Conservation (phyloP, 2,329 filamentous ascomycete genomes). For the Fusarium fujikuroi region DNA sequence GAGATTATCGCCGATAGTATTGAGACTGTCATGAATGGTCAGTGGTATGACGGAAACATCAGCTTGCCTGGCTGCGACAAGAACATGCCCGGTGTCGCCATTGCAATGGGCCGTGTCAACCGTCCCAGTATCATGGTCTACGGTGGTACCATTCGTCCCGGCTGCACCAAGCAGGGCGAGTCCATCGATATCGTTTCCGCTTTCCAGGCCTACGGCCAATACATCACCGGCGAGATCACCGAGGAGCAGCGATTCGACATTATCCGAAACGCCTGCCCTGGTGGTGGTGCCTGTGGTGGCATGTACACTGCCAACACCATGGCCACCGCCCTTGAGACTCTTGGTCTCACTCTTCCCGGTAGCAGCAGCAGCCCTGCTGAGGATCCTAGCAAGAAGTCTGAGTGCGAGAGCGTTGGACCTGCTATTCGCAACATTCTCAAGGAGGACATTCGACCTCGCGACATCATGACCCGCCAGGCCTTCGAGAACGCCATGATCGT, state of each 20-base stretch:
- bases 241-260: slow-evolving; percentile 95
- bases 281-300: slow-evolving; percentile 76
- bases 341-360: slow-evolving; percentile 87
- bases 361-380: slow-evolving; percentile 84
- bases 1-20: slow-evolving; percentile 98
- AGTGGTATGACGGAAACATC: slow-evolving; percentile 99
- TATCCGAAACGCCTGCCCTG: slow-evolving; percentile 84
- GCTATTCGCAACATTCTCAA: slow-evolving; percentile 80
- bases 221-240: slow-evolving; percentile 88
- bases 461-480: slow-evolving; percentile 82
- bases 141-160: slow-evolving; percentile 91
- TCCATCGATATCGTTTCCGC: slow-evolving; percentile 95
- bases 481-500: slow-evolving; percentile 89
- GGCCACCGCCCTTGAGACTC: slow-evolving; percentile 89
- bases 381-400: slow-evolving; percentile 74
- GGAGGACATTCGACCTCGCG: slow-evolving; percentile 80
- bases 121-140: slow-evolving; percentile 97
- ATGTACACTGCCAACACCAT: slow-evolving; percentile 98
- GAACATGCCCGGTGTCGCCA: slow-evolving; percentile 96
- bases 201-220: slow-evolving; percentile 98
- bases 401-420: slow-evolving; percentile 77
- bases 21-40: slow-evolving; percentile 98
- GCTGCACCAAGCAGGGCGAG: slow-evolving; percentile 80
- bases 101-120: slow-evolving; percentile 95
- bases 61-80: slow-evolving; percentile 98